Percentiles rank a stretch among this genome's conserved stretches.
phyloP scores from a whole-genome alignment of 805 yeast species.

The Kodamaea leandrae region DNA sequence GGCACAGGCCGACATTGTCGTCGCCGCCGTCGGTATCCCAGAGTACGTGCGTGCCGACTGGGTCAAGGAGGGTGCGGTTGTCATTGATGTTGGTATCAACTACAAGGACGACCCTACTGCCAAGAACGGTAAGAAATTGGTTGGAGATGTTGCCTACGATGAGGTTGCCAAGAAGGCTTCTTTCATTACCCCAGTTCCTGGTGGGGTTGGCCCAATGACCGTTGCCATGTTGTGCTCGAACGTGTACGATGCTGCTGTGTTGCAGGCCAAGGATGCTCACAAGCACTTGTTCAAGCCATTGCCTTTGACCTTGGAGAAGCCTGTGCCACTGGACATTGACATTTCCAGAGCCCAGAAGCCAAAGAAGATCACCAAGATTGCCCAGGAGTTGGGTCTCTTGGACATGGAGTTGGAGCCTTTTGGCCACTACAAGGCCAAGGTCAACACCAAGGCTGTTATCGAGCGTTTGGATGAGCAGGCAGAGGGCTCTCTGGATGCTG shows the following conservation, averaged over 20 bases:
- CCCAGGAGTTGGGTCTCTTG: constrained; percentile 77
- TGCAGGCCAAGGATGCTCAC: constrained; percentile 48
- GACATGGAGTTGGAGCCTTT: constrained; percentile 79
- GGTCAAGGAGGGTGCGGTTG: constrained; percentile 80
- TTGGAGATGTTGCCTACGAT: constrained; percentile 92
- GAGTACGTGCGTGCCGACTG: constrained; percentile 82
- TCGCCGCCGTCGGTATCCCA: constrained; percentile 90
- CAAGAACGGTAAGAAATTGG: constrained; percentile 77
- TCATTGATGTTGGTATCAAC: constrained; percentile 94
- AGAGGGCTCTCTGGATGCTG: constrained; percentile 58
- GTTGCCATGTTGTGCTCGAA: constrained; percentile 92
- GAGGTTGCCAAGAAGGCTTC: constrained; percentile 61
- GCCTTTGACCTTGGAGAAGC: constrained; percentile 47
- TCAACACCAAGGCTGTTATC: constrained; percentile 46
- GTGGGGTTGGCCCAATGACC: constrained; percentile 99
- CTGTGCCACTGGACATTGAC: constrained; percentile 90
- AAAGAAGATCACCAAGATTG: constrained; percentile 71
- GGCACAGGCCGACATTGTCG: constrained; percentile 76
- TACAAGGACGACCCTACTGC: constrained; percentile 72
- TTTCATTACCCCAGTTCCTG: constrained; percentile 93
- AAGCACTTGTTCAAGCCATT: constrained; percentile 53
- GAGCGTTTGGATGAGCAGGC: constrained; percentile 56
- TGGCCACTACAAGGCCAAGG: constrained; percentile 89
- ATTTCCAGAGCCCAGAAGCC: constrained; percentile 89
- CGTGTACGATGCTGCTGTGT: constrained; percentile 75